Evolutionary conservation across 148 eudicot species (phyloP).

Genomic region (Simmondsia chinensis): DNA sequence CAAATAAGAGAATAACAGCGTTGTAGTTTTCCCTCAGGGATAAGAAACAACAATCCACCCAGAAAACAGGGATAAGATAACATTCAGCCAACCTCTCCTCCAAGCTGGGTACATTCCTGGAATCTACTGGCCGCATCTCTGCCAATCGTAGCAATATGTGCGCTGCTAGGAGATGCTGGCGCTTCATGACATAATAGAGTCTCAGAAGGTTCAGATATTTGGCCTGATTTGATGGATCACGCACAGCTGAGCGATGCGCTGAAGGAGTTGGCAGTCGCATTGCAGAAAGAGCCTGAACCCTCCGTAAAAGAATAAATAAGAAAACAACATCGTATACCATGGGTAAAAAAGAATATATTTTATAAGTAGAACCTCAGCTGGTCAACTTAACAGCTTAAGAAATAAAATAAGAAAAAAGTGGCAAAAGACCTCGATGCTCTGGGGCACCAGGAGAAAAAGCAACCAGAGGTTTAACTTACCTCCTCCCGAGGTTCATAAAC

Average conservation of each 20-base stretch:
- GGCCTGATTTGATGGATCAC: conserved; percentile 40
- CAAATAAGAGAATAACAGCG: not conserved
- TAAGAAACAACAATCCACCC: too few relatives aligned
- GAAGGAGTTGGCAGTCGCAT: conserved; percentile 26
- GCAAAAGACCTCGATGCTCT: too few relatives aligned
- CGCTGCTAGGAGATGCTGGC: conserved; percentile 95
- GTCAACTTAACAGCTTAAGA: not conserved
- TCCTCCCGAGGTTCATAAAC: conserved; percentile 55
- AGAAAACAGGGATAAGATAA: too few relatives aligned
- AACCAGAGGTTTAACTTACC: conserved; percentile 42
- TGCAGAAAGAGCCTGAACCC: conserved; percentile 45
- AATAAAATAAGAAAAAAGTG: not conserved
- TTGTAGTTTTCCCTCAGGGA: too few relatives aligned
- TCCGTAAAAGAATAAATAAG: not conserved
- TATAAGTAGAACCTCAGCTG: too few relatives aligned
- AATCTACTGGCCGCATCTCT: conserved; percentile 67
- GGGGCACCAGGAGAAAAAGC: conserved; percentile 4
- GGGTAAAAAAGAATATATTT: too few relatives aligned
- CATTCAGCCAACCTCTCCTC: conserved; percentile 61
- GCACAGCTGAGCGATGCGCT: conserved; percentile 31
- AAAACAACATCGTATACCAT: too few relatives aligned
- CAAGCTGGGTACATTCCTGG: conserved; percentile 56
- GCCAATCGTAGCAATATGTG: conserved; percentile 76
- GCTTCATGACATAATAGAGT: conserved; percentile 82
- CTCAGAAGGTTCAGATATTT: conserved; percentile 90